Conservation (phyloP, 192 early-diverging fungal species). For the Coemansia sp. region DNA sequence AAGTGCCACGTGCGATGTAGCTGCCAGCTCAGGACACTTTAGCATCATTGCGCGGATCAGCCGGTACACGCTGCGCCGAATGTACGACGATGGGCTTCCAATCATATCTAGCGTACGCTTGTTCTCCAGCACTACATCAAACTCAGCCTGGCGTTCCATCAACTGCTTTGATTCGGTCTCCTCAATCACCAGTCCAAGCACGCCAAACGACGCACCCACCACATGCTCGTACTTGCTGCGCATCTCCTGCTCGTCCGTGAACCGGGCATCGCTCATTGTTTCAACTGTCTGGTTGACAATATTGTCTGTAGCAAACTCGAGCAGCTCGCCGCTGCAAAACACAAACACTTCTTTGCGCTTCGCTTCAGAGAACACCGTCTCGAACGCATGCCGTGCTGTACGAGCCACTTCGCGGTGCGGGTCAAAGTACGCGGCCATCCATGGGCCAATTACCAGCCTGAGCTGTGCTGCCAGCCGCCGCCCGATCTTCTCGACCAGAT, state of each 20-base stretch:
- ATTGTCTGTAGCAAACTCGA: slow-evolving; percentile 66
- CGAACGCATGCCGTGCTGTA: slow-evolving; percentile 50
- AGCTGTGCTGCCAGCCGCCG: slow-evolving; percentile 78
- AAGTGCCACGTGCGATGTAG: slow-evolving; percentile 46
- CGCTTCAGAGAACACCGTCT: slow-evolving; percentile 76
- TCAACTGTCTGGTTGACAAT: slow-evolving; percentile 76
- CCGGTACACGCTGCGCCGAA: slow-evolving; percentile 40
- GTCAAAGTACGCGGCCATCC: slow-evolving; percentile 84
- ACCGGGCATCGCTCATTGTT: slow-evolving; percentile 65
- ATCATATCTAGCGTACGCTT: slow-evolving; percentile 16
- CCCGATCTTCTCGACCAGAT: slow-evolving; percentile 62
- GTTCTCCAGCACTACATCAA: slow-evolving; percentile 25
- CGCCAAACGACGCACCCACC: slow-evolving; percentile 42
- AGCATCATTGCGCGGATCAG: slow-evolving; percentile 32
- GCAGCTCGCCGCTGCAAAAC: slow-evolving; percentile 73
- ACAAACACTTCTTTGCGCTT: slow-evolving; percentile 73
- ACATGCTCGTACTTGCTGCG: slow-evolving; percentile 46
- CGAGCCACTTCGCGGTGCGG: slow-evolving; percentile 71
- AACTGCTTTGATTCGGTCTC: slow-evolving; percentile 18
- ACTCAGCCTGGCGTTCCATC: slow-evolving; percentile 30
- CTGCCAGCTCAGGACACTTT: slow-evolving; percentile 46
- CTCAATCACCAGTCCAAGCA: slow-evolving; percentile 28
- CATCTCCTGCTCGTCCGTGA: slow-evolving; percentile 32
- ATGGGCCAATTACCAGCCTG: slow-evolving; percentile 78
- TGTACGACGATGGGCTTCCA: slow-evolving; percentile 23